Evolutionary conservation across 2,329 filamentous ascomycete species (phyloP), one percentile per base, ranked within the genome.

Genomic region (Fusarium agapanthi): DNA sequence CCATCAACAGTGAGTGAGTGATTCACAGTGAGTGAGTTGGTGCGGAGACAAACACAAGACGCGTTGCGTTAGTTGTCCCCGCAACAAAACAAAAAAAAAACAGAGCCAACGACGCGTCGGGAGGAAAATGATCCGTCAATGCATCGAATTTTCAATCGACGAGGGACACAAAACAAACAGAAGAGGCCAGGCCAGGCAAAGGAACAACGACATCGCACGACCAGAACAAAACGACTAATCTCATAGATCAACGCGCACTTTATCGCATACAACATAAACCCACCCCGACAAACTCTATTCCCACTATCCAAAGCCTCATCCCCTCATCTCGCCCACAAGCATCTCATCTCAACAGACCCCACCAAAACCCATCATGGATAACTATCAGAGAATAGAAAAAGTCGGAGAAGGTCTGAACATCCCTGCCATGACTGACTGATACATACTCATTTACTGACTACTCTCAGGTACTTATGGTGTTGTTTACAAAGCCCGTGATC

Each of bases 371-470:
- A 74, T 65, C 76, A 97, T 97, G 95, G 94, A 97, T 83, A 97
- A 97, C 85, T 97, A 97, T 83, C 93, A 97, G 85, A 97, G 97
- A 86, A 90, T 97, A 80, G 95, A 97, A 86, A 97, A 97, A 87
- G 95, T 97, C 79, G 95, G 95, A 83, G 95, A 97, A 89, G 95
- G 95, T 96, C 78, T 69, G 14, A 18, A 4, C 11, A 22, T 3
- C 40, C 43, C 24, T 16, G 30, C 44, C 40, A 41, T 22, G 37
- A 45, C 41, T n/a, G 30, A 35, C 8, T n/a, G 11, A 15, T 13
- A 10, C 45, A 41, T 18, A 16, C 14, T 34, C 32, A 35, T 56
- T 47, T 35, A 60, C 37, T 62, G 18, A 47, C n/a, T 7, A 13
- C 30, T 6, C 5, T 13, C 55, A 97, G 95, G 95, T 78, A 97